These are phyloP conservation scores for Phytophthora pistaciae DNA, from an alignment of 352 stramenopile genomes.

Conservation along the genomic window DNA sequence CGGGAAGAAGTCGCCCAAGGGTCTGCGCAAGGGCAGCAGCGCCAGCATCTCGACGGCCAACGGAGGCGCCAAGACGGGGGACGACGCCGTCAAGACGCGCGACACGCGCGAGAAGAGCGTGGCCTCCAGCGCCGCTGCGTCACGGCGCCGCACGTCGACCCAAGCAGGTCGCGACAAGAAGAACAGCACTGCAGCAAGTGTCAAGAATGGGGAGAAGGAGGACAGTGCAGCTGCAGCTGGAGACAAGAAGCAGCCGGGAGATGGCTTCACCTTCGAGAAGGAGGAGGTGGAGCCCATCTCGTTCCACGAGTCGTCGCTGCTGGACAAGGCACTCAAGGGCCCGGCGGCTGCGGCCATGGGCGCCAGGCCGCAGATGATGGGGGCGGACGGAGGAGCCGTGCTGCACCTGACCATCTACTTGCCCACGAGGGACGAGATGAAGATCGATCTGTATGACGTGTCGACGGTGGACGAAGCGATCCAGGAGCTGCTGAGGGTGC, in stretches of 20 bases:
- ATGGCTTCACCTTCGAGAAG: conserved; percentile 76
- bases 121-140: conserved; percentile 18
- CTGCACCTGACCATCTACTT: conserved; percentile 89
- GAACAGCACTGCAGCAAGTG: conserved; percentile 19
- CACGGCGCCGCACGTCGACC: conserved; percentile 37
- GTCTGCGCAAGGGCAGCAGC: conserved; percentile 36
- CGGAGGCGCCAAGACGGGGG: conserved; percentile 18
- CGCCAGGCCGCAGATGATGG: conserved; percentile 66
- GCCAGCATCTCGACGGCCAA: conserved; percentile 9
- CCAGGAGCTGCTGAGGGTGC: conserved; percentile 79
- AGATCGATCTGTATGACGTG: conserved; percentile 89
- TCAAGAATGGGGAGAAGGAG: conserved; percentile 26
- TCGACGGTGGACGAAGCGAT: conserved; percentile 91
- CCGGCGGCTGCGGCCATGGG: conserved; percentile 50
- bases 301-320: conserved; percentile 72
- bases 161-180: conserved; percentile 38
- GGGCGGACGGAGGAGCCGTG: conserved; percentile 68
- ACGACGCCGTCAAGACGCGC: conserved; percentile 27
- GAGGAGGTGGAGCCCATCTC: conserved; percentile 73
- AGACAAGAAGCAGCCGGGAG: conserved; percentile 37
- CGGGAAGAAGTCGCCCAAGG: conserved; percentile 62
- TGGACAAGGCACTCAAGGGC: conserved; percentile 84
- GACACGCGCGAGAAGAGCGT: conserved; percentile 40
- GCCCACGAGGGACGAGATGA: conserved; percentile 86
- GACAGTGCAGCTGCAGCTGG: background rate